These are phyloP conservation scores for Paxillus involutus DNA, from an alignment of 768 basidiomycete genomes.

Conservation along the genomic window DNA sequence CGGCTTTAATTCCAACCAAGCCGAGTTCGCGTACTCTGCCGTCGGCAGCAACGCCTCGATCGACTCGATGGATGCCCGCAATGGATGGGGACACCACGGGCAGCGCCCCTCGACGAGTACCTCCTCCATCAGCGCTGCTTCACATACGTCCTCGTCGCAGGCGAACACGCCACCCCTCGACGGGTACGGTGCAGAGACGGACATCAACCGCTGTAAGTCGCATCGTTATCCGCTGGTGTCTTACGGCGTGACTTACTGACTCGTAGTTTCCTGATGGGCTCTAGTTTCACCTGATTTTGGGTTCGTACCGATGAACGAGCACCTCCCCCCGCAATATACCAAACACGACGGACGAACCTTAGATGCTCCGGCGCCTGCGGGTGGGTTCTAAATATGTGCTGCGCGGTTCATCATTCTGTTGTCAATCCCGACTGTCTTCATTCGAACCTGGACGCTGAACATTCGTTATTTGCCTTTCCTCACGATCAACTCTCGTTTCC, in stretches of 20 bases:
- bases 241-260: slow-evolving; percentile 49
- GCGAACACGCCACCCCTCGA: slow-evolving; percentile 77
- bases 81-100: slow-evolving; percentile 42
- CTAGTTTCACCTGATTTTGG: slow-evolving; percentile 85
- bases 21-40: slow-evolving; percentile 82
- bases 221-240: slow-evolving; percentile 18
- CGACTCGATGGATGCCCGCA: slow-evolving; percentile 37
- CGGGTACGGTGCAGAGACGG: slow-evolving; percentile 64
- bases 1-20: slow-evolving; percentile 59
- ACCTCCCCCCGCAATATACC: slow-evolving; percentile 63
- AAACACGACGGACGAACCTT: slow-evolving; percentile 55
- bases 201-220: slow-evolving; percentile 83
- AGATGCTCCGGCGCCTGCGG: slow-evolving; percentile 24
- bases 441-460: slow-evolving; percentile 32
- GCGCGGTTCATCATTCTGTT: slow-evolving; percentile 25
- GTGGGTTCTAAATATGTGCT: slow-evolving; percentile 31
- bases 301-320: slow-evolving; percentile 80
- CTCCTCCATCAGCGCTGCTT: slow-evolving; percentile 74
- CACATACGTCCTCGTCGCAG: slow-evolving; percentile 75
- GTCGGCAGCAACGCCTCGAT: slow-evolving; percentile 44
- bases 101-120: slow-evolving; percentile 71
- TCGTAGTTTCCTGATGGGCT: slow-evolving; percentile 35
- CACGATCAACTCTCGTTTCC: slow-evolving; percentile 35
- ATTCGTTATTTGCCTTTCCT: slow-evolving; percentile 24
- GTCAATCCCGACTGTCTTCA: slow-evolving; percentile 28